Conservation (phyloP, 495 filamentous ascomycete genomes). For the Penicillium manginii region DNA sequence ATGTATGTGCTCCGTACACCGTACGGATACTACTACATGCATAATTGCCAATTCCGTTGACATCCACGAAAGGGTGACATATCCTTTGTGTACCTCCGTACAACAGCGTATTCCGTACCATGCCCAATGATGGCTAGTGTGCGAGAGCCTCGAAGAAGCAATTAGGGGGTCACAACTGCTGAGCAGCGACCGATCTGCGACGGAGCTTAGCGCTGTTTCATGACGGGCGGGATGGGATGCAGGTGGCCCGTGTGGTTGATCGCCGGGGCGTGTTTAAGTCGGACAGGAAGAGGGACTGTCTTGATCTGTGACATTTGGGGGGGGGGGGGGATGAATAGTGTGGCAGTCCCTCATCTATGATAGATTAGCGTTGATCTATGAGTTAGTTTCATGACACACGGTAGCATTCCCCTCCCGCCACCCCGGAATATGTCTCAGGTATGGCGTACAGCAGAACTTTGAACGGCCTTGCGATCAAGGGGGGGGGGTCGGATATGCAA, state of each 20-base stretch:
- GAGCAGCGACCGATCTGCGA: conserved; percentile 28
- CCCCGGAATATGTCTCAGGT: conserved; percentile 11
- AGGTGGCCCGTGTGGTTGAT: conserved; percentile 30
- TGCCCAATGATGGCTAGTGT: conserved; percentile 3
- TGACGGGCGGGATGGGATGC: conserved; percentile 26
- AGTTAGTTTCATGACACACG: background rate
- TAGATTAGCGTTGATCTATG: background rate
- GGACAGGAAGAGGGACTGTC: background rate
- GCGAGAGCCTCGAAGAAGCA: conserved; percentile 9
- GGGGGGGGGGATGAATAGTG: background rate
- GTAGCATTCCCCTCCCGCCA: conserved; percentile 10
- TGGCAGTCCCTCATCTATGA: background rate
- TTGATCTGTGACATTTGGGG: background rate
- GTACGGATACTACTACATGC: conserved; percentile 4
- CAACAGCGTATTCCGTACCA: background rate
- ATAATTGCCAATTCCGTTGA: conserved; percentile 11
- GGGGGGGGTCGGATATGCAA: conserved; percentile 6
- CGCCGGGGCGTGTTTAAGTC: conserved; percentile 1
- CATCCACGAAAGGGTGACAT: background rate
- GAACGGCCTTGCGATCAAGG: conserved; percentile 10
- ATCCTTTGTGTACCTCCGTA: background rate
- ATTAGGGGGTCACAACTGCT: conserved; percentile 9
- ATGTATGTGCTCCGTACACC: background rate
- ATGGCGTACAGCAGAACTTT: conserved; percentile 2
- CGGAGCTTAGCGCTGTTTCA: conserved; percentile 30